Percentiles rank a stretch among this genome's conserved stretches.
These are phyloP conservation scores for Acanthamoeba divionensis DNA, from an alignment of 208 protist genomes.

Conservation along the genomic window DNA sequence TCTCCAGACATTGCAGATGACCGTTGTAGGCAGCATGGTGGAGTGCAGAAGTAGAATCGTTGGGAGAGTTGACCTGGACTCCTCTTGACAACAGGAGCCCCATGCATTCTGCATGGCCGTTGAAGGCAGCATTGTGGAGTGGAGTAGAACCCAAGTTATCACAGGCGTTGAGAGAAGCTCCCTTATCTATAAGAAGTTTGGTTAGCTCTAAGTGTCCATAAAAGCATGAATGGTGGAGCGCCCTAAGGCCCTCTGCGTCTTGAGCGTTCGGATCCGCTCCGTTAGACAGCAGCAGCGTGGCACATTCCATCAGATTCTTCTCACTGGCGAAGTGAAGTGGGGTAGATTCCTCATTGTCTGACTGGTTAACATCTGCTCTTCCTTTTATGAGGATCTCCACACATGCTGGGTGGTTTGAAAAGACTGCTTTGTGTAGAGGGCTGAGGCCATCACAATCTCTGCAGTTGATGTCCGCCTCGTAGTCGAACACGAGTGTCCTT, in stretches of 20 bases:
- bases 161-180: not conserved
- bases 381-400: constrained; percentile 9
- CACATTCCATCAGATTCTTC: constrained; percentile 24
- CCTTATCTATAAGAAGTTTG: constrained; percentile 3
- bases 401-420: not conserved
- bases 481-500: not conserved
- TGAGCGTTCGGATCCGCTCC: not conserved
- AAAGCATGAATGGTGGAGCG: constrained; percentile 42
- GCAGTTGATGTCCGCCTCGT: not conserved
- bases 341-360: not conserved
- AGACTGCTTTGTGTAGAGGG: constrained; percentile 48
- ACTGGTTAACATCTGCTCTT: not conserved
- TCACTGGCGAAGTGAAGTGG: constrained; percentile 49
- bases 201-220: not conserved
- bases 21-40: constrained; percentile 37
- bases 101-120: constrained; percentile 8
- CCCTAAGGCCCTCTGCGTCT: not conserved
- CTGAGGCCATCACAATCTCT: not conserved
- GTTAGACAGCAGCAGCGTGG: not conserved
- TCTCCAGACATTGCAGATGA: not conserved
- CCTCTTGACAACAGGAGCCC: not conserved
- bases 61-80: constrained; percentile 1
- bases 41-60: not conserved
- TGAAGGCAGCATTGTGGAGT: constrained; percentile 44
- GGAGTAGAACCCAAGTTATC: not conserved